A percentile compares a stretch with the other conserved stretches of the same genome.
Evolutionary conservation across 768 basidiomycete species (phyloP).

Genomic region (Gautieria morchelliformis): DNA sequence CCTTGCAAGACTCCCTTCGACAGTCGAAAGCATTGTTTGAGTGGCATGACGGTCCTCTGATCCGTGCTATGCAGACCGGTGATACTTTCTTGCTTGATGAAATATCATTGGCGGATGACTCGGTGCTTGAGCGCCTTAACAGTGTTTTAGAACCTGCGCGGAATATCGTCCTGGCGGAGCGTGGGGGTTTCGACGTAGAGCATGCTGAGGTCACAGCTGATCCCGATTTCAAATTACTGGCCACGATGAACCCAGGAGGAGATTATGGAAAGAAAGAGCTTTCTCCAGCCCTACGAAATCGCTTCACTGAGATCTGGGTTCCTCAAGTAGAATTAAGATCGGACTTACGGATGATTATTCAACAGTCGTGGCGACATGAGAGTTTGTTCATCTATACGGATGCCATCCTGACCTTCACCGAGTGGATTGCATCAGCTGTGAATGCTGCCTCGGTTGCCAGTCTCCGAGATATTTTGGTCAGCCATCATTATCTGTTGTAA

Average conservation of each 20-base stretch:
- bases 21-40: slow-evolving; percentile 62
- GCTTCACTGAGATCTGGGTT: slow-evolving; percentile 99
- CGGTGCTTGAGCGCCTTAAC: slow-evolving; percentile 93
- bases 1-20: slow-evolving; percentile 14
- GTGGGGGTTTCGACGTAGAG: slow-evolving; percentile 66
- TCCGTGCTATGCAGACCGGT: slow-evolving; percentile 81
- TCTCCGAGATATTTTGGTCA: slow-evolving; percentile 81
- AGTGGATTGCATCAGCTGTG: slow-evolving; percentile 63
- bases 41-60: slow-evolving; percentile 95
- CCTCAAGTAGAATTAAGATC: slow-evolving; percentile 63
- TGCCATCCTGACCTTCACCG: slow-evolving; percentile 62
- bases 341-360: slow-evolving; percentile 75
- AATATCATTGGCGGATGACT: slow-evolving; percentile 95
- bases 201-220: slow-evolving; percentile 58
- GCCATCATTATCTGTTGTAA: slow-evolving; percentile 13
- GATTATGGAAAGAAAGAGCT: slow-evolving; percentile 99
- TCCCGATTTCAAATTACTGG: slow-evolving; percentile 74
- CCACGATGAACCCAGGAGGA: slow-evolving; percentile 99
- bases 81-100: slow-evolving; percentile 90
- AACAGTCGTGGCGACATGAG: slow-evolving; percentile 53
- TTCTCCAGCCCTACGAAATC: slow-evolving; percentile 91
- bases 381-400: slow-evolving; percentile 46
- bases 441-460: slow-evolving; percentile 61
- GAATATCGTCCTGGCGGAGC: slow-evolving; percentile 86
- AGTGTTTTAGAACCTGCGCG: slow-evolving; percentile 91